Evolutionary conservation across 2,329 filamentous ascomycete species (phyloP), one percentile per base, ranked within the genome.

Genomic region (Alternaria gaisen): DNA sequence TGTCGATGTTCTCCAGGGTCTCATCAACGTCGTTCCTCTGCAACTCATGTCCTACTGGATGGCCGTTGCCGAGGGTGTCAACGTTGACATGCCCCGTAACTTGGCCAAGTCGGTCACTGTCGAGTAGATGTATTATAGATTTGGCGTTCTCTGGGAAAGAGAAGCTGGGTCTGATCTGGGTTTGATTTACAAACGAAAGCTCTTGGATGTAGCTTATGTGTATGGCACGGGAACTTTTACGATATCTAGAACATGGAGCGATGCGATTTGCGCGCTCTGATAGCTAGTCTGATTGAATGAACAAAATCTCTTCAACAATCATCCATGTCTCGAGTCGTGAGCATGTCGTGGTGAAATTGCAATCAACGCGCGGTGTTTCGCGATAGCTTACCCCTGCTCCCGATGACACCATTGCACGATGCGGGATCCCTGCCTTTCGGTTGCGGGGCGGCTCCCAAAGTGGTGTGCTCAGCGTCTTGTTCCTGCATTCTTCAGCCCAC

Each of bases 11-110:
- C 88, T 99, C 60, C 95, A 99, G 85, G 95, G 95, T 80, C 90
- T 99, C 72, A 88, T 99, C 77, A 99, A 99, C 82, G 95, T 99
- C 76, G 92, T 99, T 71, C 95, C 95, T 53, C 87, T 99, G 75
- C 95, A 99, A 85, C 87, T 99, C 73, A 97, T 99, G 84, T 92
- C 95, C 61, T 99, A 99, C 87, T 98, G 95, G 94, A 89, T 99
- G 68, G 95, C 95, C 56, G 94, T 99, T 74, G 91, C 91, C 70
- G 95, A 97, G 84, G 94, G 94, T 53, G 85, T 97, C 70, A 98
- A 99, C 79, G 95, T 99, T 62, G 95, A 99, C 80, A 98, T 98
- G 88, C 95, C 95, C 60, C 91, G 95, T 77, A 99, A 99, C 85
- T 84, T 99, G 83, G 95, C 95, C 80, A 99, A 99, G 89, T 97